Conservation (phyloP, 2,329 filamentous ascomycete genomes). For the Cordyceps pruinosa region DNA sequence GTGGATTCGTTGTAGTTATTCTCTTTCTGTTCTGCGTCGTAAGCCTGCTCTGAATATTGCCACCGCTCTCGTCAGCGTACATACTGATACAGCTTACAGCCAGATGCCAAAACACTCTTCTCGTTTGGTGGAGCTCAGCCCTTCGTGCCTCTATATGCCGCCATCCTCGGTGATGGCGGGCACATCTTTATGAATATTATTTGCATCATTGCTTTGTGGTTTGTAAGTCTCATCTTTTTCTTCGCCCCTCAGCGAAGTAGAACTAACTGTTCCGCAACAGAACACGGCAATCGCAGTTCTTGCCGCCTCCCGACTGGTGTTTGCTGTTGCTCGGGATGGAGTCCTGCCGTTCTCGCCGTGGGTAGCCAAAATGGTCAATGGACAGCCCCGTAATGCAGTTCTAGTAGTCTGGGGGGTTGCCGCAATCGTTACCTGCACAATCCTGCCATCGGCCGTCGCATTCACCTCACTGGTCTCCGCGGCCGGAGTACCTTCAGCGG, state of each 20-base stretch:
- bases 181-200: constrained; percentile 58
- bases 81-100: constrained; percentile 25
- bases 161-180: constrained; percentile 46
- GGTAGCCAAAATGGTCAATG: constrained; percentile 47
- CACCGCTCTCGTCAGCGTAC: background rate
- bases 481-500: constrained; percentile 44
- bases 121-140: constrained; percentile 48
- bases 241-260: background rate
- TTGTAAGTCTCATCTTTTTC: constrained; percentile 31
- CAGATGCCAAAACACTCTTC: constrained; percentile 45
- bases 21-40: constrained; percentile 53
- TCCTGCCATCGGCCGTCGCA: constrained; percentile 47
- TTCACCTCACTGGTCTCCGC: constrained; percentile 49
- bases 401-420: constrained; percentile 50
- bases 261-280: constrained; percentile 18
- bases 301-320: constrained; percentile 54
- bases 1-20: constrained; percentile 49
- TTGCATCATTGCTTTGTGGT: constrained; percentile 43
- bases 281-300: constrained; percentile 55
- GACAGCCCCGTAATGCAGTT: constrained; percentile 54
- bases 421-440: constrained; percentile 50
- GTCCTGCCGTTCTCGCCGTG: constrained; percentile 52
- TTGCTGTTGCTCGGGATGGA: constrained; percentile 55
- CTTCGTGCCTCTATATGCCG: constrained; percentile 51
- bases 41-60: constrained; percentile 18